These are phyloP conservation scores for Phylloporus arenicola DNA, from an alignment of 768 basidiomycete genomes.

Conservation along the genomic window DNA sequence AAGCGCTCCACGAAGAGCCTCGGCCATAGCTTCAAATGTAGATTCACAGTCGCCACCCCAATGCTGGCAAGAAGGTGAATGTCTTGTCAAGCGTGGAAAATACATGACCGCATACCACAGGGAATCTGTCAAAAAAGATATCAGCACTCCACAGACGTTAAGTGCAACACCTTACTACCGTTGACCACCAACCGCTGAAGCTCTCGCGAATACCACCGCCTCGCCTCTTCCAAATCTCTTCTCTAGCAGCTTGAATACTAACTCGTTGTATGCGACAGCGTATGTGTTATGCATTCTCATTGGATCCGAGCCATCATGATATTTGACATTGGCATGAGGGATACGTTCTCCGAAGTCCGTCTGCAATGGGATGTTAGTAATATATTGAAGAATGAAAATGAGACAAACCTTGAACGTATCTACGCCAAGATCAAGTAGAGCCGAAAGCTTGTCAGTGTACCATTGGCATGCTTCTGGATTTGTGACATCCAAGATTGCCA, in stretches of 20 bases:
- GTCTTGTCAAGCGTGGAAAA: neutral
- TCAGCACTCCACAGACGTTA: neutral
- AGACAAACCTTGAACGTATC: slow-evolving; percentile 46
- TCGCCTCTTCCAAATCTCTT: slow-evolving; percentile 56
- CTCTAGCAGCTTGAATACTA: slow-evolving; percentile 59
- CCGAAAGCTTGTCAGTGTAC: slow-evolving; percentile 40
- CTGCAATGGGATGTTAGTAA: slow-evolving; percentile 26
- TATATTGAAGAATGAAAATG: neutral
- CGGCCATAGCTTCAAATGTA: slow-evolving; percentile 75
- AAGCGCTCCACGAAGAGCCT: slow-evolving; percentile 62
- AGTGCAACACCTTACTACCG: slow-evolving; percentile 30
- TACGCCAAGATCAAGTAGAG: slow-evolving; percentile 43
- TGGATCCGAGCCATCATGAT: slow-evolving; percentile 64
- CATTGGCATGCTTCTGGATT: slow-evolving; percentile 46
- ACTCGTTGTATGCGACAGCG: slow-evolving; percentile 62
- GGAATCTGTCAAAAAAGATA: slow-evolving; percentile 7
- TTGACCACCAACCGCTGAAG: slow-evolving; percentile 67
- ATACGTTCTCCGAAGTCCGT: slow-evolving; percentile 79
- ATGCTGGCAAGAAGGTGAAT: slow-evolving; percentile 37
- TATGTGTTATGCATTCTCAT: slow-evolving; percentile 70
- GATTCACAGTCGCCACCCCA: slow-evolving; percentile 78
- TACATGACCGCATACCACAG: slow-evolving; percentile 7
- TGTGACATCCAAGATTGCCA: slow-evolving; percentile 64
- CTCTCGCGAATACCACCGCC: slow-evolving; percentile 65
- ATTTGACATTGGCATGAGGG: slow-evolving; percentile 57